phyloP scores from a whole-genome alignment of 1,284 basidiomycete genomes.

The Rhodotorula sp. region DNA sequence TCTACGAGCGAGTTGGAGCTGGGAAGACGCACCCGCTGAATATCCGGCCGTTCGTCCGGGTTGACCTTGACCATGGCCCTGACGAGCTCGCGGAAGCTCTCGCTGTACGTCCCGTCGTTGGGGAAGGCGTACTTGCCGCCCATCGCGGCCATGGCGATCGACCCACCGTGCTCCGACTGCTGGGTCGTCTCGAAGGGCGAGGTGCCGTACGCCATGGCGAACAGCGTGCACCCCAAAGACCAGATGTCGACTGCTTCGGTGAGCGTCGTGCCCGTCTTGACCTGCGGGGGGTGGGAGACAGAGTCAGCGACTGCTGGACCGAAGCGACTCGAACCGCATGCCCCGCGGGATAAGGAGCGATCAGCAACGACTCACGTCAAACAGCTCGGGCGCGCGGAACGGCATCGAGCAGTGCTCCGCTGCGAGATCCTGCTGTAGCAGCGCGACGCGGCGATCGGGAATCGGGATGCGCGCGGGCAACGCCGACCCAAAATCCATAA shows the following conservation, averaged over 20 bases:
- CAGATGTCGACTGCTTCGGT: slow-evolving; percentile 96
- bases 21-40: slow-evolving; percentile 64
- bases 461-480: slow-evolving; percentile 76
- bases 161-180: slow-evolving; percentile 82
- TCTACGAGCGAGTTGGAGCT: too few species aligned
- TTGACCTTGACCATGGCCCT: slow-evolving; percentile 80
- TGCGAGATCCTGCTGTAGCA: slow-evolving; percentile 88
- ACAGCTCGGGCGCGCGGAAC: slow-evolving; percentile 90
- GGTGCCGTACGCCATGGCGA: slow-evolving; percentile 78
- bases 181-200: slow-evolving; percentile 82
- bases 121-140: slow-evolving; percentile 84
- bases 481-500: slow-evolving; percentile 98
- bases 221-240: slow-evolving; percentile 90
- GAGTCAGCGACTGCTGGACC: neutral
- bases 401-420: slow-evolving; percentile 96
- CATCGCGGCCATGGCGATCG: slow-evolving; percentile 91
- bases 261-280: slow-evolving; percentile 81
- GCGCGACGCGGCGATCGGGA: slow-evolving; percentile 77
- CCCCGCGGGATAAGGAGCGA: neutral
- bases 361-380: slow-evolving; percentile 61
- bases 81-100: slow-evolving; percentile 75
- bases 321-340: neutral
- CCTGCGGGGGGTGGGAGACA: slow-evolving; percentile 48
- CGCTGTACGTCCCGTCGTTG: slow-evolving; percentile 68
- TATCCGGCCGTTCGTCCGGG: slow-evolving; percentile 75